Conservation (phyloP, 2,329 filamentous ascomycete species). For the Onygenales sp. region DNA sequence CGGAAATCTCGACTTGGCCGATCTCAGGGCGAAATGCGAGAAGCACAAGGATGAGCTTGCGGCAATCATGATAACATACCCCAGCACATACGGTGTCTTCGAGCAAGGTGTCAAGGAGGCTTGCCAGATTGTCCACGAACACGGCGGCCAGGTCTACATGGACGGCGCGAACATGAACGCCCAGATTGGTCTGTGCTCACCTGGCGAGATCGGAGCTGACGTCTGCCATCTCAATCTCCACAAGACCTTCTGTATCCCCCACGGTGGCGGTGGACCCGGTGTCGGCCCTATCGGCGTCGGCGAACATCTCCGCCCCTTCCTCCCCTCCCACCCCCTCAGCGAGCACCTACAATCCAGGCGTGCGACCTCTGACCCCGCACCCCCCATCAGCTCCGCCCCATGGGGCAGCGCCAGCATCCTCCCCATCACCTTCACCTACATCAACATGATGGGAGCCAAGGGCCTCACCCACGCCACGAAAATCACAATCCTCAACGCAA, state of each 20-base stretch:
- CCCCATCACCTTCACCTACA: conserved; percentile 91
- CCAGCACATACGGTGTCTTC: conserved; percentile 89
- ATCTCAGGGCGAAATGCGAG: conserved; percentile 80
- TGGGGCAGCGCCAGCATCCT: conserved; percentile 87
- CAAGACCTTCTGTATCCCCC: conserved; percentile 98
- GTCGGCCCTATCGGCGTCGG: conserved; percentile 92
- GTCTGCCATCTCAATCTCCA: conserved; percentile 96
- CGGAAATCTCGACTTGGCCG: conserved; percentile 79
- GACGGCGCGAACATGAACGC: conserved; percentile 98
- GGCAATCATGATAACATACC: conserved; percentile 96
- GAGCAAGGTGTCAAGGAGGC: conserved; percentile 81
- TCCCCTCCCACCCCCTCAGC: conserved; percentile 61
- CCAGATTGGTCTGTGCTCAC: conserved; percentile 89
- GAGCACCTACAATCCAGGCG: conserved; percentile 35
- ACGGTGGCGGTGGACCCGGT: conserved; percentile 87
- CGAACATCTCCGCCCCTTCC: conserved; percentile 63
- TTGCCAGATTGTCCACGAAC: conserved; percentile 72
- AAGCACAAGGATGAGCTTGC: conserved; percentile 77
- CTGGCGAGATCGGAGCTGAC: conserved; percentile 89
- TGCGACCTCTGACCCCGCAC: conserved; percentile 41
- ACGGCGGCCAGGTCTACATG: conserved; percentile 96
- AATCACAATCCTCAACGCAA: conserved; percentile 88
- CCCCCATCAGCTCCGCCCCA: conserved; percentile 66
- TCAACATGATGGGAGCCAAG: conserved; percentile 78
- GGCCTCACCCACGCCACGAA: conserved; percentile 85